These are phyloP conservation scores for Pharus latifolius DNA, from an alignment of 176 grass and related monocot genomes.

Conservation along the genomic window DNA sequence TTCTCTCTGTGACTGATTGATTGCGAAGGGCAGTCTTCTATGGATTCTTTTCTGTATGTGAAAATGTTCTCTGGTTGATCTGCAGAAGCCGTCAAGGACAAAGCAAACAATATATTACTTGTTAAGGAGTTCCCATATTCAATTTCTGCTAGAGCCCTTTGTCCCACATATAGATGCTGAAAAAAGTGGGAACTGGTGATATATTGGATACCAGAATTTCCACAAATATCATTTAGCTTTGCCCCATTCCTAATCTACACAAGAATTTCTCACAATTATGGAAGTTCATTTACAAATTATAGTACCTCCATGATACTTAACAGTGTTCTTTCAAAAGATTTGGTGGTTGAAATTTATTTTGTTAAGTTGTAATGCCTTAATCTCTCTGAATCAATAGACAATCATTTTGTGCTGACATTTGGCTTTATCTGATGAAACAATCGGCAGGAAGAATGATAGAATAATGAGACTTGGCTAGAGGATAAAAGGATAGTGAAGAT, in stretches of 20 bases:
- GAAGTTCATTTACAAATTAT: slow-evolving; percentile 7
- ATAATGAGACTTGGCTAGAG: background rate
- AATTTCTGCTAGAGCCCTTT: background rate
- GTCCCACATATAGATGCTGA: background rate
- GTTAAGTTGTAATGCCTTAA: background rate
- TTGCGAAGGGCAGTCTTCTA: background rate
- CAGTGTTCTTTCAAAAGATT: too few species aligned
- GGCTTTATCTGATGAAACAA: background rate
- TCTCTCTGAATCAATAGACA: background rate
- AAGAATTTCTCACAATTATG: background rate
- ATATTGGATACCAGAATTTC: slow-evolving; percentile 5
- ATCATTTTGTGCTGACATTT: background rate
- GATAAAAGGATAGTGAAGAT: background rate
- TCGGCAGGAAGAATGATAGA: slow-evolving; percentile 5
- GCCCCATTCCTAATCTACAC: slow-evolving; percentile 4
- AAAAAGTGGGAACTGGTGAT: background rate
- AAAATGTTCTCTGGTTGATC: background rate
- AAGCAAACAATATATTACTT: slow-evolving; percentile 6
- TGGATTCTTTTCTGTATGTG: background rate
- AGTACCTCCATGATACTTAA: too few species aligned
- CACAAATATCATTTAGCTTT: background rate
- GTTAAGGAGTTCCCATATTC: background rate
- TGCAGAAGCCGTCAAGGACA: background rate
- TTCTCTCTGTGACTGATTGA: background rate
- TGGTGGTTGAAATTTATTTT: background rate